Conservation (phyloP, 495 filamentous ascomycete genomes). For the Echria macrotheca region DNA sequence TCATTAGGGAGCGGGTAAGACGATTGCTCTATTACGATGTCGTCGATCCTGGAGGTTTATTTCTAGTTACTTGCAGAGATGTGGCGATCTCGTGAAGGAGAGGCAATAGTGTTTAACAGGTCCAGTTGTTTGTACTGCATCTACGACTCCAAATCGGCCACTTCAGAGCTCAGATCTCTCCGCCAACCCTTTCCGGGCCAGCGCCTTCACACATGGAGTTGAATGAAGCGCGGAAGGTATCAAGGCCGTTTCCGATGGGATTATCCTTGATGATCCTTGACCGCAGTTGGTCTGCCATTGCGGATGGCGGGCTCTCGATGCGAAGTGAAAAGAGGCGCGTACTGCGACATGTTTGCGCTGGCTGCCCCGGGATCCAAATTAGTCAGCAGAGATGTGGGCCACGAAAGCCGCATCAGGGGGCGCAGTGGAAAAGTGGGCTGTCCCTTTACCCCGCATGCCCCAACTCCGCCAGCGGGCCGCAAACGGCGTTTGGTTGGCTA, state of each 20-base stretch:
- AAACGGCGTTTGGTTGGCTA: conserved; percentile 5
- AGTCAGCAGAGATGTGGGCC: conserved; percentile 2
- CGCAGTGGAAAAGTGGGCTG: conserved; percentile 1
- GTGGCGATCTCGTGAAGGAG: too few species aligned
- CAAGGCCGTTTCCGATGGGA: conserved; percentile 33
- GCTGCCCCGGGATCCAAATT: conserved; percentile 7
- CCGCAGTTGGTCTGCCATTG: conserved; percentile 21
- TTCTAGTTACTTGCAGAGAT: too few species aligned
- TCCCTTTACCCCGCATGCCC: conserved; percentile 2
- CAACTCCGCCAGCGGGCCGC: background rate
- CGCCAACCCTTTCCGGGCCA: too few species aligned
- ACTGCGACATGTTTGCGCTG: background rate
- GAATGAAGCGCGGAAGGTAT: conserved; percentile 31
- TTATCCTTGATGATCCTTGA: conserved; percentile 28
- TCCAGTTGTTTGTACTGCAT: too few species aligned
- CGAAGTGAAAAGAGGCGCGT: background rate
- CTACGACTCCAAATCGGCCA: too few species aligned
- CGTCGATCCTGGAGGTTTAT: too few species aligned
- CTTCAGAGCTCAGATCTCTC: too few species aligned
- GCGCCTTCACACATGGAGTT: conserved; percentile 23
- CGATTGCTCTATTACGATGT: too few species aligned
- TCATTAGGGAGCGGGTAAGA: too few species aligned
- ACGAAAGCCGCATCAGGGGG: background rate
- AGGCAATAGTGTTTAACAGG: too few species aligned
- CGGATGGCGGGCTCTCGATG: background rate